Evolutionary conservation across 257 asterid genomes (phyloP), one percentile per base, ranked within the genome.

Genomic region (Rehmannia glutinosa): DNA sequence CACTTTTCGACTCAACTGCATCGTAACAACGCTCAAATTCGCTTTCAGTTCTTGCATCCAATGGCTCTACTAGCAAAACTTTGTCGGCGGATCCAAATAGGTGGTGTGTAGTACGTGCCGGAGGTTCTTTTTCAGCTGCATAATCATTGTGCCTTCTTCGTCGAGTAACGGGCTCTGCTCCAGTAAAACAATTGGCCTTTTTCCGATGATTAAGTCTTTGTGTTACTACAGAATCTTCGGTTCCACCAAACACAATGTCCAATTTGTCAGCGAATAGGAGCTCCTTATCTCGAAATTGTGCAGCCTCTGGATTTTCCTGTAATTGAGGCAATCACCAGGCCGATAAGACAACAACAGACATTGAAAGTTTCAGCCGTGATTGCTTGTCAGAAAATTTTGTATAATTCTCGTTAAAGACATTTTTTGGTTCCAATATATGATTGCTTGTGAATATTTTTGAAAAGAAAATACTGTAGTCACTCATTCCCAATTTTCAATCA

Each of bases 221-320:
- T 52, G 36, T 15, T 24, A 52, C 69, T 38, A 35, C 80, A 24
- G 42, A 24, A 58, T 66, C 74, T 20, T 46, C 39, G 11, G 38
- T 53, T 38, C 72, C 80, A 49, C 59, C 71, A 53, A 56, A 76
- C 33, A 70, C 51, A 45, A 65, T 43, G 61, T 65, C 73, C 53
- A 76, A 61, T 47, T 76, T 76, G 62, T 76, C 76, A 13, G 76
- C 73, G 51, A 41, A 71, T 11, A 39, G 67, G 23, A 71, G 81
- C 72, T 76, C 81, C 70, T 76, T 76, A 17, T 4, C 33, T 56
- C 73, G 77, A 52, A 76, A 76, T 27, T 57, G 70, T 41, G 77
- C 81, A 65, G 81, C 81, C 3, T 76, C 77, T 13, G 81, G 81
- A 65, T 76, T 71, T 66, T 27, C 70, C 81, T 76, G 77, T 35